These are phyloP conservation scores for Cerioporus squamosus DNA, from an alignment of 1,284 basidiomycete species.

Conservation along the genomic window DNA sequence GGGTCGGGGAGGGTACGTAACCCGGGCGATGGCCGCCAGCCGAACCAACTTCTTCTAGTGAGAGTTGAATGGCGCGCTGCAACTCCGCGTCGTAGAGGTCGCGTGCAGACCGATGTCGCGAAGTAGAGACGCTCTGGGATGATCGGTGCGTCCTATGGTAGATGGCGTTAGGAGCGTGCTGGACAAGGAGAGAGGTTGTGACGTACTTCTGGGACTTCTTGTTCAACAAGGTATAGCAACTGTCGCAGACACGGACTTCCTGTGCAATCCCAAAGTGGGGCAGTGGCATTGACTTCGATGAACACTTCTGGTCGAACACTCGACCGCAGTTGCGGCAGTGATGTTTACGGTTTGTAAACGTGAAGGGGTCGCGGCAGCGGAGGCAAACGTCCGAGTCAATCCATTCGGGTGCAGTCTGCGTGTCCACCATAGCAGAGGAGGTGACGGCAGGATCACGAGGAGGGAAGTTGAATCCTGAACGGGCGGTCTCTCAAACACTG, in stretches of 20 bases:
- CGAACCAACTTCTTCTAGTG: conserved; percentile 78
- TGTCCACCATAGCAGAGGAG: conserved; percentile 85
- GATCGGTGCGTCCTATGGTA: conserved; percentile 45
- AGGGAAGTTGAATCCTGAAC: conserved; percentile 80
- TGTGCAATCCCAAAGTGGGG: conserved; percentile 96
- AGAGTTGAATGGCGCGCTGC: conserved; percentile 92
- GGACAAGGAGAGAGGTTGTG: neutral
- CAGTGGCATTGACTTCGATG: conserved; percentile 82
- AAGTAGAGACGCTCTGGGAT: conserved; percentile 51
- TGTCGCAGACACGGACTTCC: conserved; percentile 94
- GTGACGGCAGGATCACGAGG: conserved; percentile 72
- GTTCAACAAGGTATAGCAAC: conserved; percentile 79
- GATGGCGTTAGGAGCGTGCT: neutral
- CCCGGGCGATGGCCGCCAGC: conserved; percentile 57
- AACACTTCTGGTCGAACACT: conserved; percentile 96
- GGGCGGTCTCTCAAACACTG: conserved; percentile 1
- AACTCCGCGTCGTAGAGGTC: conserved; percentile 88
- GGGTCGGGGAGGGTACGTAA: conserved; percentile 67
- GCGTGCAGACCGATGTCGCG: conserved; percentile 57
- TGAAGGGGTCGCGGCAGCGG: conserved; percentile 90
- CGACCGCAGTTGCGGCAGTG: conserved; percentile 98
- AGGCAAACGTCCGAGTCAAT: conserved; percentile 95
- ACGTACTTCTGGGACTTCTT: conserved; percentile 47
- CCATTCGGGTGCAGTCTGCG: conserved; percentile 93
- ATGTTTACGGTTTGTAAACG: conserved; percentile 97